A percentile compares a stretch with the other conserved stretches of the same genome.
Conservation (phyloP, 148 eudicot genomes). For the Chenopodium formosanum region DNA sequence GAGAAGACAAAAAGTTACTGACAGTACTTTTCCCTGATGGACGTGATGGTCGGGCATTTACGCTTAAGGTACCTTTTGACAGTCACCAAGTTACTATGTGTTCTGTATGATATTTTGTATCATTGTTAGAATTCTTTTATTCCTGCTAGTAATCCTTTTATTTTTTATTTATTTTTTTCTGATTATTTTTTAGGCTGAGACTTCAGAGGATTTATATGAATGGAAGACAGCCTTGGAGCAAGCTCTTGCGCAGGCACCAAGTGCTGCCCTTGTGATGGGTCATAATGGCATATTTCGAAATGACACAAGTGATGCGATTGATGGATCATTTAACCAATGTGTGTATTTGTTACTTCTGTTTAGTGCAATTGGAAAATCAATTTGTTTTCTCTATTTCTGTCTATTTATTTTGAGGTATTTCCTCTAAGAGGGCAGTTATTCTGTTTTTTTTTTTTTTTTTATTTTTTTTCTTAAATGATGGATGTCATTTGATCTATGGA, state of each 20-base stretch:
- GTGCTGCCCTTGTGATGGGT: slow-evolving; percentile 99
- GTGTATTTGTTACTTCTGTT: slow-evolving; percentile 30
- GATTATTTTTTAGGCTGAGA: slow-evolving; percentile 67
- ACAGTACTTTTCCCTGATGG: slow-evolving; percentile 99
- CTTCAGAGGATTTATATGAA: slow-evolving; percentile 87
- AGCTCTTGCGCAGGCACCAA: slow-evolving; percentile 98
- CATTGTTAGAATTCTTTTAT: slow-evolving; percentile 4
- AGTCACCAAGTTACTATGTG: neutral
- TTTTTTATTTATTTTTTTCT: neutral
- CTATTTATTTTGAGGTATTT: neutral
- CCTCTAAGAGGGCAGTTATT: slow-evolving; percentile 1
- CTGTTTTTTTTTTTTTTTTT: neutral
- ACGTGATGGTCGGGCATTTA: slow-evolving; percentile 97
- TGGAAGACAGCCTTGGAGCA: slow-evolving; percentile 95
- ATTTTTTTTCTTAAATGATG: neutral
- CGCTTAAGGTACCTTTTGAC: slow-evolving; percentile 65
- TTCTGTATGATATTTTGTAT: neutral
- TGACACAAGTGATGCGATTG: slow-evolving; percentile 69
- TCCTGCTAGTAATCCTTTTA: slow-evolving; percentile 1
- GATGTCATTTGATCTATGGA: no score
- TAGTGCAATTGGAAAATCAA: neutral
- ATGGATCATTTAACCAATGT: slow-evolving; percentile 91
- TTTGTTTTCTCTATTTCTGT: slow-evolving; percentile 5
- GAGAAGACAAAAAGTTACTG: slow-evolving; percentile 93
- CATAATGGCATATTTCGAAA: slow-evolving; percentile 91